Evolutionary conservation across 345 rosid genomes (phyloP).

Genomic region (Bruguiera parviflora): DNA sequence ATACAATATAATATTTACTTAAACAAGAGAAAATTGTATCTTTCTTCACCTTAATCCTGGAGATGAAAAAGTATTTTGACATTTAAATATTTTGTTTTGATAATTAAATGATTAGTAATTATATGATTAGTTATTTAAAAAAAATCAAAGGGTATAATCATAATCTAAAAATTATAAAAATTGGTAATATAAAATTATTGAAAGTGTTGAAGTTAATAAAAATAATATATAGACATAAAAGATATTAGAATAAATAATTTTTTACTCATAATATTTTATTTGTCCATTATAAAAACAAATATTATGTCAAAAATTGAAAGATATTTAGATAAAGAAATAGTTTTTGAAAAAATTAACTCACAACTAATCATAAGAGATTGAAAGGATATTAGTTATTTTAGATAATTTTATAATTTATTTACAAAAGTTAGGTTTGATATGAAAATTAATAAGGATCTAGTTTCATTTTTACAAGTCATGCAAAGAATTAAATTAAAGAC

Average conservation of each 20-base stretch:
- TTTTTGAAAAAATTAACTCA: neutral
- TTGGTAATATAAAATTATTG: neutral
- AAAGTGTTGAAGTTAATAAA: constrained; percentile 8
- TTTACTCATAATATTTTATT: neutral
- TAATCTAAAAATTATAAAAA: constrained; percentile 10
- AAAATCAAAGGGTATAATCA: neutral
- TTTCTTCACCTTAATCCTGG: too few species aligned
- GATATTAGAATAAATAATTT: neutral
- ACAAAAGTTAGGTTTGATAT: neutral
- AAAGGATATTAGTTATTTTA: neutral
- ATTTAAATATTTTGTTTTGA: too few species aligned
- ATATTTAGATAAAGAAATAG: neutral
- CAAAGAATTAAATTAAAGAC: neutral
- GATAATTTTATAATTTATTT: constrained; percentile 15
- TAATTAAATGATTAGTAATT: too few species aligned
- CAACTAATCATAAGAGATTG: neutral
- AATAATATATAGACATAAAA: constrained; percentile 2
- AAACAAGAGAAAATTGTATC: too few species aligned
- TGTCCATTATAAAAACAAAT: neutral
- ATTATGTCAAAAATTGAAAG: neutral
- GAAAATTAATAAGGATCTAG: neutral
- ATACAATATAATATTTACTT: too few species aligned
- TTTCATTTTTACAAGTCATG: constrained; percentile 7
- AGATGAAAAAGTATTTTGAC: too few species aligned
- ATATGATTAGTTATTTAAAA: too few species aligned